Evolutionary conservation across 257 asterid species (phyloP), one percentile per base, ranked within the genome.

Genomic region (Lycium barbarum): DNA sequence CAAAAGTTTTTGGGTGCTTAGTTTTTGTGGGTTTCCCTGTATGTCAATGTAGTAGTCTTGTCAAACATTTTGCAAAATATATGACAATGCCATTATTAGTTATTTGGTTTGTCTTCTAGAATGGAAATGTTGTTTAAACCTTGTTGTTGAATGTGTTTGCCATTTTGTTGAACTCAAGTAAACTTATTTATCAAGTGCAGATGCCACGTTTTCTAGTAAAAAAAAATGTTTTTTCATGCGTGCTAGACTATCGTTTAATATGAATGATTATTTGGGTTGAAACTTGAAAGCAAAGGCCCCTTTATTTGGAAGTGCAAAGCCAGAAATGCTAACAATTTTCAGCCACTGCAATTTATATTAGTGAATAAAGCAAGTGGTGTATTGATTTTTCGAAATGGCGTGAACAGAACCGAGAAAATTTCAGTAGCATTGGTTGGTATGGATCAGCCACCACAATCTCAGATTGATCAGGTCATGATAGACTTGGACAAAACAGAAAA

Each of bases 401-500:
- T 97, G 82, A 95, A 84, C 86, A 94, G 93, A 90, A 98, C 98
- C 85, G 98, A 94, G 84, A 94, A 97, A 92, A 97, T 97, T 89
- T 92, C 98, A 47, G 98, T 94, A 89, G 99, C 98, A 84, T 91
- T 97, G 90, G 84, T 95, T 84, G 99, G 99, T 81, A 97, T 97
- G 99, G 99, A 97, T 93, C 98, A 98, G 81, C 92, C 96, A 82
- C 97, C 94, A 88, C 99, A 97, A 93, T 86, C 88, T 87, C 99
- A 97, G 89, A 95, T 97, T 88, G 99, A 97, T 89, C 99, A 97
- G 88, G 97, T 94, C 84, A 93, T 97, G 99, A 91, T 95, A 89
- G 99, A 97, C 89, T 92, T 97, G 96, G 99, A 97, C 91, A 97
- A 94, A 92, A 94, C 98, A 55, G 98, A 97, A 88, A 95, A 91